Evolutionary conservation across 805 yeast genomes (phyloP).

Genomic region (Candida cerambycidarum): DNA sequence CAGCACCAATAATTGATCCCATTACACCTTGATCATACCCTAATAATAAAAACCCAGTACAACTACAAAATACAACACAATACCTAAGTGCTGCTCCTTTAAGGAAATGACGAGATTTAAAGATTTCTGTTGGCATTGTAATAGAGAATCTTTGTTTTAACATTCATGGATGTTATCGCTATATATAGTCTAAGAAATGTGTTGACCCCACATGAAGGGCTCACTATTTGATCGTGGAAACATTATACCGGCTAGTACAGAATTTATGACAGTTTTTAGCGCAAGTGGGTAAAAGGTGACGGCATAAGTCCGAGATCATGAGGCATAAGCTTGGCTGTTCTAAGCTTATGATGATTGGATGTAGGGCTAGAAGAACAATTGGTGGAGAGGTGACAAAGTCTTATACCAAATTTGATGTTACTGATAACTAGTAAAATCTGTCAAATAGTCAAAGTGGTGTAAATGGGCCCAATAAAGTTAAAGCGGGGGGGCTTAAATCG

Average conservation of each 20-base stretch:
- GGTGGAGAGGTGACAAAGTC: too few species aligned
- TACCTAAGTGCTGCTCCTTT: constrained; percentile 20
- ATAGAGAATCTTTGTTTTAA: neutral
- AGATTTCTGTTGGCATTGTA: constrained; percentile 27
- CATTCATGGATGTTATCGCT: neutral
- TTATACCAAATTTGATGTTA: too few species aligned
- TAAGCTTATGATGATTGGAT: too few species aligned
- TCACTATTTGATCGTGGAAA: neutral
- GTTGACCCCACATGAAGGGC: neutral
- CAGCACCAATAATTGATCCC: constrained; percentile 41
- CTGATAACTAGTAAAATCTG: too few species aligned
- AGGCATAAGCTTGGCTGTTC: too few species aligned
- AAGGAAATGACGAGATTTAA: constrained; percentile 6
- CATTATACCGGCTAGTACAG: neutral
- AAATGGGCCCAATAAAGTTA: too few species aligned
- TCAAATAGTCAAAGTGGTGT: too few species aligned
- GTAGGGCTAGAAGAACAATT: too few species aligned
- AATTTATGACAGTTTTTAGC: too few species aligned
- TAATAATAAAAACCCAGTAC: constrained; percentile 27
- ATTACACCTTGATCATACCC: constrained; percentile 43
- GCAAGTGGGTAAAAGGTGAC: neutral
- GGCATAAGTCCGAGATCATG: neutral
- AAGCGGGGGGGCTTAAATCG: too few species aligned
- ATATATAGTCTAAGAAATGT: neutral
- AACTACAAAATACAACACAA: constrained; percentile 20